These are phyloP conservation scores for Arabidopsis arenosa DNA, from an alignment of 345 rosid species.

Conservation along the genomic window DNA sequence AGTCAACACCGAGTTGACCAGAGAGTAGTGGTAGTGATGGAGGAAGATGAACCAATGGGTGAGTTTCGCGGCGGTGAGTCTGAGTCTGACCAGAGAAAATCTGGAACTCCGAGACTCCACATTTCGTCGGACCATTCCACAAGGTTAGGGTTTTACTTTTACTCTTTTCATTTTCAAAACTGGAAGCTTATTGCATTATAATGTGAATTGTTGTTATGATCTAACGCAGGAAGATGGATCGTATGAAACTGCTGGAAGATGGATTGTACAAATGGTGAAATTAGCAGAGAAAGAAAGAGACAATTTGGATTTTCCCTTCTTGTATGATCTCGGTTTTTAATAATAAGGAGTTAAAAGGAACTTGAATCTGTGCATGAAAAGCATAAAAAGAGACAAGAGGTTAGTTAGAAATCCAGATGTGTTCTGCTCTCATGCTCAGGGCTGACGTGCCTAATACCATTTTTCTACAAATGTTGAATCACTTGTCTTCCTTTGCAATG, in stretches of 20 bases:
- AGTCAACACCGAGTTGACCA: constrained; percentile 36
- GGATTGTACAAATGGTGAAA: constrained; percentile 92
- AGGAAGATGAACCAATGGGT: constrained; percentile 48
- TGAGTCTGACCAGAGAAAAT: constrained; percentile 44
- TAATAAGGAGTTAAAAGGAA: constrained; percentile 64
- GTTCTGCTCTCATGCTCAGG: constrained; percentile 20
- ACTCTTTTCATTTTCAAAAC: too few species aligned
- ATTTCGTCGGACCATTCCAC: constrained; percentile 97
- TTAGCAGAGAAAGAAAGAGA: constrained; percentile 97
- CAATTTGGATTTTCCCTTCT: constrained; percentile 57
- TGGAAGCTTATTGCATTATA: neutral
- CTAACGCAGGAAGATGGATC: constrained; percentile 76
- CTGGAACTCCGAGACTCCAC: constrained; percentile 72
- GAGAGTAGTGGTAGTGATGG: constrained; percentile 34
- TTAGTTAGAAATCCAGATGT: constrained; percentile 43
- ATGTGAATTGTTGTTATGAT: constrained; percentile 24
- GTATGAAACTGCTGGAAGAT: constrained; percentile 78
- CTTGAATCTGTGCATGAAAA: constrained; percentile 74
- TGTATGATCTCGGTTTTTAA: neutral
- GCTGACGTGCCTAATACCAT: neutral
- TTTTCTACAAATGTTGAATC: neutral
- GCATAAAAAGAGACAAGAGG: constrained; percentile 83
- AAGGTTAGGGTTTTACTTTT: too few species aligned
- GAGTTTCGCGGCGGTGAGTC: constrained; percentile 51
- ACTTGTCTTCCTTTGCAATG: constrained; percentile 34